Base-by-base conservation (phyloP, 257 asterid species). In the Pogostemon cablin region DNA sequence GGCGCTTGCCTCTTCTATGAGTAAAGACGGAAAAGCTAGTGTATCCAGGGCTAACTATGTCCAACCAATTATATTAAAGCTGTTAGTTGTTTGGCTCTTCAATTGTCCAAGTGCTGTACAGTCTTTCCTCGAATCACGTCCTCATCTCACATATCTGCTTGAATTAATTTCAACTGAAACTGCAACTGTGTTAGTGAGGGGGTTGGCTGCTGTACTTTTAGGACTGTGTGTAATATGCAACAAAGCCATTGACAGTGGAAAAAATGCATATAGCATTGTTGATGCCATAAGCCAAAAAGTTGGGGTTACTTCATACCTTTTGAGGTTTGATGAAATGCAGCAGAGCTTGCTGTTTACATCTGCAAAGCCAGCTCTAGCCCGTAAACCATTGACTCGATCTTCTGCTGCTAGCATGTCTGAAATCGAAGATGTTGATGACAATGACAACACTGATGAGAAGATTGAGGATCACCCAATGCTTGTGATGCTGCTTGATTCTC, bases 101-200 rank as follows among this genome's bases (percentile, higher is more conserved):
- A 88, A 88, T 61, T 91, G 93, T 79, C 96, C 96, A 62, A 86
- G 71, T 83, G 96, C 95, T 64, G 96, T 91, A 71, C 87, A 85
- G 67, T 91, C 91, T 81, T 90, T 91, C 77, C 93, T 91, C 40
- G 95, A 86, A 61, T 85, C 96, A 72, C 91, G 83, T n/a, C 95
- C 89, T 64, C 97, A 93, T 75, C 90, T 93, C 67, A 88, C 95
- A 34, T 93, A 83, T 77, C 76, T 93, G 79, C 91, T 93, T 34
- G 99, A 91, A 82, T 79, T 93, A 75, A 78, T 88, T 61, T 83
- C 88, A 47, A 82, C 79, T 78, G 81, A 86, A 77, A 81, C 88
- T 5, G 80, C 85, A 11, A 83, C 93, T 46, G 88, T 79, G 42
- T 76, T 75, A 75, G 86, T 81, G 37, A 85, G 87, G 78, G 99